phyloP scores from a whole-genome alignment of 1,284 basidiomycete species.

The Gymnopus androsaceus region DNA sequence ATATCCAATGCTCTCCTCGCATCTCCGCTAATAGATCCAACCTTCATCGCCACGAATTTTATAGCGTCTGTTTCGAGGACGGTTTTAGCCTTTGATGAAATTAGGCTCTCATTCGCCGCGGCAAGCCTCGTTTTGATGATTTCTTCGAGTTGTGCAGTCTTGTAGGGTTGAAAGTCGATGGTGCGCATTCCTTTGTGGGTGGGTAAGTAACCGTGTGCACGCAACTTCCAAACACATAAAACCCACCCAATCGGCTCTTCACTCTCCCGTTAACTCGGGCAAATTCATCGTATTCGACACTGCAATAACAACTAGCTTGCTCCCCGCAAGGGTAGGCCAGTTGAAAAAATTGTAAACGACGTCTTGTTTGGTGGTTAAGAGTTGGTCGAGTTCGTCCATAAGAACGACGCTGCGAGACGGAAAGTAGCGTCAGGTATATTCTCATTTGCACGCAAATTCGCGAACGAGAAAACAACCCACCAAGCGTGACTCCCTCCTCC shows the following conservation, averaged over 20 bases:
- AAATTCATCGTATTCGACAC: constrained; percentile 99
- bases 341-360: constrained; percentile 99
- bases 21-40: constrained; percentile 93
- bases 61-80: constrained; percentile 82
- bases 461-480: constrained; percentile 35
- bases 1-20: constrained; percentile 93
- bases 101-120: constrained; percentile 54
- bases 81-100: constrained; percentile 38
- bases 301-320: constrained; percentile 91
- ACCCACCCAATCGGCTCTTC: constrained; percentile 85
- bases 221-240: too few species aligned
- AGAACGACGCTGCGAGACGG: constrained; percentile 75
- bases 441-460: too few species aligned
- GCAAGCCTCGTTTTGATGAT: constrained; percentile 85
- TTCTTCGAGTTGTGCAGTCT: constrained; percentile 75
- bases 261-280: constrained; percentile 94
- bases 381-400: constrained; percentile 98
- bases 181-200: constrained; percentile 79
- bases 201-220: background rate
- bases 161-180: constrained; percentile 95
- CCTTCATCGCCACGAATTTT: constrained; percentile 88
- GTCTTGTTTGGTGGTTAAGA: constrained; percentile 94
- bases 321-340: constrained; percentile 90
- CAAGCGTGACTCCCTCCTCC: constrained; percentile 75
- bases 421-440: too few species aligned